Percentiles rank a stretch among this genome's conserved stretches.
These are phyloP conservation scores for Plenodomus biglobosus DNA, from an alignment of 2,329 filamentous ascomycete genomes.

Conservation along the genomic window DNA sequence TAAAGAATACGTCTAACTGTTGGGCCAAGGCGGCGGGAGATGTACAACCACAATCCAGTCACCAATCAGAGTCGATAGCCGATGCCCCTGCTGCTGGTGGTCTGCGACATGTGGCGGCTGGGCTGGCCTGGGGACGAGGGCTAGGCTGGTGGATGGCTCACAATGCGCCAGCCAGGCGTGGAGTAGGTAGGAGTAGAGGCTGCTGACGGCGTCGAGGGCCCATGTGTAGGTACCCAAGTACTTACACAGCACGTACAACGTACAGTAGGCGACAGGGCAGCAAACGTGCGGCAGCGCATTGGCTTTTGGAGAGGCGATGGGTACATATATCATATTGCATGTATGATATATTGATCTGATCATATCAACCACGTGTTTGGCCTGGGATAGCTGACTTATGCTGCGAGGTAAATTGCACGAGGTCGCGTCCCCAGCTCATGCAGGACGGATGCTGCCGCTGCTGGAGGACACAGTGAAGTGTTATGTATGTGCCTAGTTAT, in stretches of 20 bases:
- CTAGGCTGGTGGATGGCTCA: background rate
- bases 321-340: too few species aligned
- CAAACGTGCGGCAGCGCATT: too few species aligned
- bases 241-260: too few species aligned
- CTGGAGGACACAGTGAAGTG: constrained; percentile 8
- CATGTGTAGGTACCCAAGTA: too few species aligned
- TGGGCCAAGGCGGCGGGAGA: background rate
- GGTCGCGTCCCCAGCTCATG: constrained; percentile 15
- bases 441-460: constrained; percentile 15
- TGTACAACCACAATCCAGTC: background rate
- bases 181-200: too few species aligned
- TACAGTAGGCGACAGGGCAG: too few species aligned
- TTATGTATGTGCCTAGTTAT: background rate
- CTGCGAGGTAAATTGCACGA: constrained; percentile 1
- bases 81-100: background rate
- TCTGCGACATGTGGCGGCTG: background rate
- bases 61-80: background rate
- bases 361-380: background rate
- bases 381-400: too few species aligned
- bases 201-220: too few species aligned
- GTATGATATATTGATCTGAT: background rate
- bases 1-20: background rate
- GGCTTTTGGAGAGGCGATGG: too few species aligned
- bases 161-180: too few species aligned
- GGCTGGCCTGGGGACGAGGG: background rate